phyloP scores from a whole-genome alignment of 257 asterid species.

The Cruciata laevipes region DNA sequence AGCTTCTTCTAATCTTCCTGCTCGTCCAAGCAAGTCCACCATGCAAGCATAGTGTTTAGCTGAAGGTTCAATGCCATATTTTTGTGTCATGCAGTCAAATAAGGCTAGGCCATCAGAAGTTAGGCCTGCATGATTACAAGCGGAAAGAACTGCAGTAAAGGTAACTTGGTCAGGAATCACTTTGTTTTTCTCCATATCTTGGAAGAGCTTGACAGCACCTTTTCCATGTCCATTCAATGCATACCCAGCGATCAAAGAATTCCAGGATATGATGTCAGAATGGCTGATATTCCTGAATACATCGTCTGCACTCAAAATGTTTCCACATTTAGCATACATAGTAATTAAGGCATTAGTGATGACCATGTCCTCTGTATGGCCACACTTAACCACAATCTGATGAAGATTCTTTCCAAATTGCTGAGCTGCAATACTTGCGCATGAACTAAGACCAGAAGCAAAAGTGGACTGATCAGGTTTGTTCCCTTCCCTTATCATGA shows the following conservation, averaged over 20 bases:
- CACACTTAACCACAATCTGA: conserved; percentile 20
- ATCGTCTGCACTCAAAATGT: conserved; percentile 23
- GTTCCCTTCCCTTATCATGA: conserved; percentile 24
- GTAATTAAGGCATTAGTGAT: conserved; percentile 33
- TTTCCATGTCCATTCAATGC: conserved; percentile 39
- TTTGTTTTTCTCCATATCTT: conserved; percentile 31
- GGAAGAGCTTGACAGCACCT: conserved; percentile 36
- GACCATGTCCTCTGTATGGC: conserved; percentile 22
- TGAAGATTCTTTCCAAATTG: conserved; percentile 26
- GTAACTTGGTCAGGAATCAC: conserved; percentile 37
- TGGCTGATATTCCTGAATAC: conserved; percentile 31
- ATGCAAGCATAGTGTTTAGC: conserved; percentile 33
- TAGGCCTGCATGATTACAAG: conserved; percentile 44
- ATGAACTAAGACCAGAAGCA: conserved; percentile 31
- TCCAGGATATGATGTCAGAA: conserved; percentile 39
- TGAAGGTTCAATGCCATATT: conserved; percentile 31
- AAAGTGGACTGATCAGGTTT: conserved; percentile 36
- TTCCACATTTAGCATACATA: conserved; percentile 39
- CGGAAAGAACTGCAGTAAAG: conserved; percentile 11
- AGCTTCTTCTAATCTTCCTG: conserved; percentile 44
- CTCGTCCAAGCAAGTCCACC: conserved; percentile 46
- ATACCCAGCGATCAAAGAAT: conserved; percentile 41
- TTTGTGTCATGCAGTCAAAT: conserved; percentile 31
- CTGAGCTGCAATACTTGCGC: conserved; percentile 20
- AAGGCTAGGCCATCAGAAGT: conserved; percentile 26